Base-by-base conservation (phyloP, 129 eudicot genomes). In the Scalesia atractyloides region DNA sequence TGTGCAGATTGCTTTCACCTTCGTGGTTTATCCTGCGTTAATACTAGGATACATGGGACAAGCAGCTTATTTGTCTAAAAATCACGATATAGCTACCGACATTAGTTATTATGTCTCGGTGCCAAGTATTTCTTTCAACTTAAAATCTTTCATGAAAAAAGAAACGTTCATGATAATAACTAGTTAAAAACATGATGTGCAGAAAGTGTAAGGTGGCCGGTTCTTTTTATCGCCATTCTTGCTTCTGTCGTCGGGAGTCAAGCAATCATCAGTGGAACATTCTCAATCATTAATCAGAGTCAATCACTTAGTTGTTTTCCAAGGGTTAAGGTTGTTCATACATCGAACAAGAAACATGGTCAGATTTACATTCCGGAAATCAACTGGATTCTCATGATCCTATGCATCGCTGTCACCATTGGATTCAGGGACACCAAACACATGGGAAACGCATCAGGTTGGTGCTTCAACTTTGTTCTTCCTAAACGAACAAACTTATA, bases 171-270 rank as follows among this genome's bases (percentile, higher is more conserved):
- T 18, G 8, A 47, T 33, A 12, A 44, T 26, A 24, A 33, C 17
- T 18, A 53, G 8, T 12, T 26, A 6, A 53, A 19, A n/a, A 24
- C 20, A 22, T 19, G 37, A 30, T 73, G n/a, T 82, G 79, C 90
- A 93, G 98, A 66, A 16, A 50, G 49, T 53, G 73, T 89, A 59
- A 87, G 76, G 78, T 93, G 96, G 98, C 98, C 96, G 5, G 95
- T 87, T 17, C 86, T 93, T 76, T 82, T 79, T 16, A 82, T 93
- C 76, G 98, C 98, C n/a, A 86, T 96, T 50, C 86, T 88, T 79
- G 96, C 97, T 68, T 83, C 96, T 3, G 89, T 86, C 14, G 93
- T 91, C 1, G 97, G 97, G 70, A 89, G 97, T 78, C 97, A 91
- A 83, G 97, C 96, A 24, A 88, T 90, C 47, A 88, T 91, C 33